Base-by-base conservation (phyloP, 805 yeast genomes). In the Jamesozyma piceae region DNA sequence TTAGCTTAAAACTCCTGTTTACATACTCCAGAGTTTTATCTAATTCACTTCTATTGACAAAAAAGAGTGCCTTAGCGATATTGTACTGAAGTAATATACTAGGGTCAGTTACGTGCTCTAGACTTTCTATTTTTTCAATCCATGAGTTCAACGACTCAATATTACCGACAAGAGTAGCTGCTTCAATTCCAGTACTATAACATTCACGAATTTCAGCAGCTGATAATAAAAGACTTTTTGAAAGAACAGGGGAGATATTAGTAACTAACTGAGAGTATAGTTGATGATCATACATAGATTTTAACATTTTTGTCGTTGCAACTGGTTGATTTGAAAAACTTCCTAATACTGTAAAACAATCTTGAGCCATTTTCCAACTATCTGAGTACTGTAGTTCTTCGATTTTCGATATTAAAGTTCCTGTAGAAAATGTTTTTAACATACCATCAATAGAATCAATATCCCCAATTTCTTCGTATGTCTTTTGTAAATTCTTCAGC, bases 361-460 rank as follows among this genome's bases (percentile, higher is more conserved):
- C 88, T 48, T 86, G 83, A 0, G 96, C 95, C 52, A 86, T 73
- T 33, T 78, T 72, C 95, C 96, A 88, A 52, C 82, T 82, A 33
- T 84, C 87, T 38, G 85, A 80, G 50, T 84, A 88, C 51, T 87
- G 92, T 41, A 90, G 78, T 44, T 86, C 86, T 5, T 79, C 68
- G 21, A 89, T 72, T 55, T 86, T 84, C 46, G 88, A 89, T n/a
- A 76, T 73, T 35, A 87, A 64, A 49, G 78, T 76, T 33, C 77
- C 75, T 0, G 82, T 73, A 0, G 95, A 78, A 51, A 85, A 81
- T 46, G 73, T 73, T 45, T 84, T 78, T 43, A 89, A 65, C 4
- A 86, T 77, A 19, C 98, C 99, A 56, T 84, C 89, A 27, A 92
- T 68, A 0, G 95, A 80, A 65, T 92, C 99, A 30, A 80, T 72